Evolutionary conservation across 441 rosid genomes (phyloP).

Genomic region (Hura crepitans): DNA sequence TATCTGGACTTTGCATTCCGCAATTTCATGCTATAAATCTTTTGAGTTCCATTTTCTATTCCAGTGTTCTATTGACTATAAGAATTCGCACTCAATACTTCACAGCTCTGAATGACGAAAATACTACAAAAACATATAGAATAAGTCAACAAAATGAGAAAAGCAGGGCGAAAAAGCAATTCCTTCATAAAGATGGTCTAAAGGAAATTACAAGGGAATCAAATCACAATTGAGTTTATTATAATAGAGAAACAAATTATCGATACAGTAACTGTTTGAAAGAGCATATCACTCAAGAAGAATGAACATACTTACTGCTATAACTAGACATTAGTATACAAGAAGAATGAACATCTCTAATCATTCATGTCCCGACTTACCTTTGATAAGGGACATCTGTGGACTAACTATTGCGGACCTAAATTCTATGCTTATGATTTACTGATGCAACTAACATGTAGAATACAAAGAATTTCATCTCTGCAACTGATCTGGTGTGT

Average conservation of each 20-base stretch:
- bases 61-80: no score
- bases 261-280: constrained; percentile 20
- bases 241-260: constrained; percentile 1
- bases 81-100: no score
- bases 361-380: constrained; percentile 24
- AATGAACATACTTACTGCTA: constrained; percentile 16
- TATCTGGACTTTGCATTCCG: no score
- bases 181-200: background rate
- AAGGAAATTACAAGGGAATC: background rate
- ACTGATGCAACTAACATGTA: constrained; percentile 17
- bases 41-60: no score
- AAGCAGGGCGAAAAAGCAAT: background rate
- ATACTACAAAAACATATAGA: no score
- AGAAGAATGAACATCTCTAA: constrained; percentile 24
- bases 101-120: no score
- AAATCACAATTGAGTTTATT: constrained; percentile 24
- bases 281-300: constrained; percentile 14
- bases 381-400: constrained; percentile 22
- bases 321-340: constrained; percentile 24
- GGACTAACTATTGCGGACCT: constrained; percentile 10
- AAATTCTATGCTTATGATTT: constrained; percentile 30
- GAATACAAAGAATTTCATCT: constrained; percentile 39
- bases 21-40: no score
- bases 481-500: constrained; percentile 60
- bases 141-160: no score